Evolutionary conservation across 2,329 filamentous ascomycete genomes (phyloP).

Genomic region (Chaetomiaceae sp.): DNA sequence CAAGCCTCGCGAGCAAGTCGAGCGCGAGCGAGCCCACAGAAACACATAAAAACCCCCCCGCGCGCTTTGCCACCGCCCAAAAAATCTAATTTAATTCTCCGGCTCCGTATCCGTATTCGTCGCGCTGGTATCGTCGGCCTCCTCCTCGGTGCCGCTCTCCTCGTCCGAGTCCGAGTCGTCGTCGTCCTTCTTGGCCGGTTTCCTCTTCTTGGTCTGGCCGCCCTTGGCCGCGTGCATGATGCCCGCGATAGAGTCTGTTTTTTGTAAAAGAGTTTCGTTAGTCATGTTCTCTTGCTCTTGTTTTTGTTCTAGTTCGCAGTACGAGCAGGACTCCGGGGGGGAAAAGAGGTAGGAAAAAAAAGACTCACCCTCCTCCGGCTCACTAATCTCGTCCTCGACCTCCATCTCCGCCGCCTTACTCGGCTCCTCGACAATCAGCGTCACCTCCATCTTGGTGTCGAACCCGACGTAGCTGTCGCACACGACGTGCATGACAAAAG

Average conservation of each 20-base stretch:
- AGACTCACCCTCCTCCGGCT: slow-evolving; percentile 89
- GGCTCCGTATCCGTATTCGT: slow-evolving; percentile 66
- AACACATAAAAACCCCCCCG: background rate
- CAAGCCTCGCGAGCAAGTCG: too few species aligned
- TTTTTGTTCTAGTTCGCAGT: too few species aligned
- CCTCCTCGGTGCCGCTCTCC: slow-evolving; percentile 77
- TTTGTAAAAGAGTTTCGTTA: too few species aligned
- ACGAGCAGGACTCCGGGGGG: too few species aligned
- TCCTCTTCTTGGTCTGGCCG: slow-evolving; percentile 52
- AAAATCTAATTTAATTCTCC: slow-evolving; percentile 40
- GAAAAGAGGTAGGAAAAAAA: background rate
- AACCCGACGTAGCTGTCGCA: slow-evolving; percentile 95
- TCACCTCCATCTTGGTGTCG: slow-evolving; percentile 87
- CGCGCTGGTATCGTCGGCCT: slow-evolving; percentile 60
- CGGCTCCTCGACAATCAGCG: slow-evolving; percentile 81
- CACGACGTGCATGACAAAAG: slow-evolving; percentile 87
- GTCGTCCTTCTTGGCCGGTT: slow-evolving; percentile 42
- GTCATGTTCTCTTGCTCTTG: too few species aligned
- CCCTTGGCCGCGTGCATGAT: slow-evolving; percentile 87
- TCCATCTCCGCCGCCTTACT: slow-evolving; percentile 76
- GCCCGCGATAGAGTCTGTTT: slow-evolving; percentile 78
- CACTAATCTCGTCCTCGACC: slow-evolving; percentile 91
- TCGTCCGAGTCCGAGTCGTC: slow-evolving; percentile 63
- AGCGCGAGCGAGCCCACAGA: too few species aligned
- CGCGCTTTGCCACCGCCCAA: too few species aligned